Conservation (phyloP, 106 monocot species). For the Phalaenopsis equestris region DNA sequence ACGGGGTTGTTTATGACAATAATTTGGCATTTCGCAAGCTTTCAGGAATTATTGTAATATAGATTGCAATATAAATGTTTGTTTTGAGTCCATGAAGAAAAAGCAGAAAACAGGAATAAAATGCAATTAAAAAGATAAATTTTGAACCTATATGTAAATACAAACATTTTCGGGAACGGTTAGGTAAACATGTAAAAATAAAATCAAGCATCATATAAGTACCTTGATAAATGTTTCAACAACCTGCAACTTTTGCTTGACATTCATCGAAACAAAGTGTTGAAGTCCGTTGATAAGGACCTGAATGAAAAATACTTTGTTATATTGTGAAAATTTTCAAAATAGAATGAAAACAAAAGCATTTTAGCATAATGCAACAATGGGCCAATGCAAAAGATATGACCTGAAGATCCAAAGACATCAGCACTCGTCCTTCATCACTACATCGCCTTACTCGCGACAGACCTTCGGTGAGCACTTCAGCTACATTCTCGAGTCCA, state of each 20-base stretch:
- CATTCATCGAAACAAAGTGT: conserved; percentile 66
- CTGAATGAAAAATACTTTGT: conserved; percentile 27
- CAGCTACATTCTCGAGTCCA: conserved; percentile 82
- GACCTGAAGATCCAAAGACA: conserved; percentile 98
- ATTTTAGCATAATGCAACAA: not conserved
- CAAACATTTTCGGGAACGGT: not conserved
- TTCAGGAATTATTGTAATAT: no score
- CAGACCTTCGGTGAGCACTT: conserved; percentile 80
- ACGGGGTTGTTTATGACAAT: no score
- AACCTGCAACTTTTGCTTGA: conserved; percentile 76
- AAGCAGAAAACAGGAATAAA: no score
- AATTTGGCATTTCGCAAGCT: no score
- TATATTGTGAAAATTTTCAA: not conserved
- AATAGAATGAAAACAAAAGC: not conserved
- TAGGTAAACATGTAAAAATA: not conserved
- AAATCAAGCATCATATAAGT: conserved; percentile 1
- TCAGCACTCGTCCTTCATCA: conserved; percentile 91
- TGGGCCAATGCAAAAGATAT: not conserved
- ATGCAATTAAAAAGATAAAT: not conserved
- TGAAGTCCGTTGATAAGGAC: conserved; percentile 85
- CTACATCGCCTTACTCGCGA: conserved; percentile 92
- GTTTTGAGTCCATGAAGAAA: no score
- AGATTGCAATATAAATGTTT: no score
- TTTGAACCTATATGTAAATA: conserved; percentile 1
- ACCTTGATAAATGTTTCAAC: conserved; percentile 95